Conservation (phyloP, 2,329 filamentous ascomycete species). For the Pseudocercospora vitis region DNA sequence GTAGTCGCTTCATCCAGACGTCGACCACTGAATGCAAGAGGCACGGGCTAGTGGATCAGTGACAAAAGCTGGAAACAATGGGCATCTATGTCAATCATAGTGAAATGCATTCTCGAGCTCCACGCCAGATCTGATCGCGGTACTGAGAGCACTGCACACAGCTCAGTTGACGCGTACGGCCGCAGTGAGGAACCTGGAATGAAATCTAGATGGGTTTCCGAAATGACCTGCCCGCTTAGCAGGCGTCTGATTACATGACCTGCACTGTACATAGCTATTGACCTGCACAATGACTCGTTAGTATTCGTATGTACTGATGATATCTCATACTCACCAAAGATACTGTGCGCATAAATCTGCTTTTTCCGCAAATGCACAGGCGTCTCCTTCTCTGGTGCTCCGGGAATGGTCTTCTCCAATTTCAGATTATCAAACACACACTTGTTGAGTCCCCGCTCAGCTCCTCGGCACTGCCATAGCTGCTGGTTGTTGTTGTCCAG, state of each 20-base stretch:
- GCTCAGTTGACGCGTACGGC: neutral
- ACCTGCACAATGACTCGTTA: constrained; percentile 7
- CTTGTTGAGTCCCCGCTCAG: constrained; percentile 87
- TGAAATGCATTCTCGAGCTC: no score
- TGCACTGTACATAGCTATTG: constrained; percentile 20
- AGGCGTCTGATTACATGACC: neutral
- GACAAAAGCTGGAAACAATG: no score
- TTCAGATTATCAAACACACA: constrained; percentile 91
- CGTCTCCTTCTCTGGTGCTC: constrained; percentile 49
- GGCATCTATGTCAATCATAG: no score
- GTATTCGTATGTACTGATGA: neutral
- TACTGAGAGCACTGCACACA: neutral
- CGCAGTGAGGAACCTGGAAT: no score
- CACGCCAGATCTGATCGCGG: no score
- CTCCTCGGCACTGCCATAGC: constrained; percentile 88
- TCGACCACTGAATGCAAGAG: no score
- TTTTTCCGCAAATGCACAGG: constrained; percentile 51
- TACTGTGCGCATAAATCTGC: constrained; percentile 41
- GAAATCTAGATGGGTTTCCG: neutral
- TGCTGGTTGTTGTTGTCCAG: constrained; percentile 98
- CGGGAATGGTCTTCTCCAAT: constrained; percentile 55
- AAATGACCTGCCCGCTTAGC: neutral
- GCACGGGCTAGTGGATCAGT: no score
- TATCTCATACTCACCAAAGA: constrained; percentile 8
- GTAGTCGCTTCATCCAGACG: no score